Base-by-base conservation (phyloP, 2,329 filamentous ascomycete species). In the Talaromyces islandicus region DNA sequence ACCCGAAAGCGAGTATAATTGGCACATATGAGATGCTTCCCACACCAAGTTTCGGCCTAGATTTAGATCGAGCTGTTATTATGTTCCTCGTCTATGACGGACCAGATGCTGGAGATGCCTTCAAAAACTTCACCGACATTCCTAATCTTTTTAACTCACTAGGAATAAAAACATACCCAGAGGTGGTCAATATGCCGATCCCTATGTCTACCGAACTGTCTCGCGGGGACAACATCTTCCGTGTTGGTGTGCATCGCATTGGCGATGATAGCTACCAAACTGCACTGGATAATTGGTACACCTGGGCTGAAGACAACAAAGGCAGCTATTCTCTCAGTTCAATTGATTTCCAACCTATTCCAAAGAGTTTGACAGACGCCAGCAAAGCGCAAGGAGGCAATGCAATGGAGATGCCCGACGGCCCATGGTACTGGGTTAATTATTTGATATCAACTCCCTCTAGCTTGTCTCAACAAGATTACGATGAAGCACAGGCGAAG, bases 61-160 rank as follows among this genome's bases (percentile, higher is more conserved):
- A 71, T 46, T 64, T 73, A 14, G 70, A 73, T 54, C 65, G 73
- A 65, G 65, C 64, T 9, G 70, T 70, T 50, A 63, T 73, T 55
- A 65, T 74, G 68, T 73, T 73, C 60, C 61, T 73, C 7, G 72
- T 74, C 50, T 73, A 74, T 56, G 71, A 74, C 54, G 72, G 72
- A 0, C 64, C 68, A 7, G 69, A 74, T 48, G 62, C 72, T 4
- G 71, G 72, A 1, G 32, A 67, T 52, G 69, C 69, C 0, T 74
- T 74, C 58, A 51, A 58, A 17, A 73, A 73, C 58, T 73, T 74
- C 62, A 73, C 71, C 5, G 64, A 56, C 29, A 71, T 73, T 14
- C 69, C 71, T 7, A 58, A 66, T 46, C 29, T 73, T 4, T 7
- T 72, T 35, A 67, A 72, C 56, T 71, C 70, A 4, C 59, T 66